These are phyloP conservation scores for Cordyceps cicadae DNA, from an alignment of 2,329 filamentous ascomycete genomes.

Conservation along the genomic window DNA sequence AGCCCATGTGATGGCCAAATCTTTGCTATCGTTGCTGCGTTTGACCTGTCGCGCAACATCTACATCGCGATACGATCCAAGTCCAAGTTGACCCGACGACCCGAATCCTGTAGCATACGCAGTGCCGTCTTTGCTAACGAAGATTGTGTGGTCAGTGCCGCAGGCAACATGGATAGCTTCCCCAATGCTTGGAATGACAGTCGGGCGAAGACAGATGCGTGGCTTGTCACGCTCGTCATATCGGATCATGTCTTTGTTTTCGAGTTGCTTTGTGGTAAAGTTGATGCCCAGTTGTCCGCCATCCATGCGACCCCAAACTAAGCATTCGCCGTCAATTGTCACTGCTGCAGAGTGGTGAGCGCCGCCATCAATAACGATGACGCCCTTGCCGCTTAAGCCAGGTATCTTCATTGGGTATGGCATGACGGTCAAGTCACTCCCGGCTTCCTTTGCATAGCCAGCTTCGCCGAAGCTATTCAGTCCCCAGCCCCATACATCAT, in stretches of 20 bases:
- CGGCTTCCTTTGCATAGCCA: slow-evolving; percentile 37
- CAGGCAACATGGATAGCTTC: not conserved
- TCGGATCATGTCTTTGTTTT: slow-evolving; percentile 39
- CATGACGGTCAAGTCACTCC: slow-evolving; percentile 46
- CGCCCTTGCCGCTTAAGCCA: slow-evolving; percentile 48
- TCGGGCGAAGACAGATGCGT: slow-evolving; percentile 29
- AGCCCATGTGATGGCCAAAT: not conserved
- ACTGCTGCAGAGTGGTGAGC: slow-evolving; percentile 59
- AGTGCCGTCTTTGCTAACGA: not conserved
- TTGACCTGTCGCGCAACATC: not conserved
- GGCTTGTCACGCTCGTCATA: slow-evolving; percentile 47
- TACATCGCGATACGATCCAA: not conserved
- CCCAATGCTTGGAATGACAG: not conserved
- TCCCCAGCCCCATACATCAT: slow-evolving; percentile 68
- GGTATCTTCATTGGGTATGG: slow-evolving; percentile 56
- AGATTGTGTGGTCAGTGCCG: not conserved
- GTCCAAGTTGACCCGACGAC: not conserved
- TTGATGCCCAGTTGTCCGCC: slow-evolving; percentile 42
- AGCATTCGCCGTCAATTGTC: slow-evolving; percentile 39
- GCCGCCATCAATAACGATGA: slow-evolving; percentile 57
- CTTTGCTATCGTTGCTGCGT: not conserved
- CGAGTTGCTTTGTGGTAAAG: slow-evolving; percentile 37
- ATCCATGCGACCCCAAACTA: slow-evolving; percentile 49
- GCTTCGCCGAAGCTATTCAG: slow-evolving; percentile 72
- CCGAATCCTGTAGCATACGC: not conserved